Evolutionary conservation across 371 early-diverging fungal genomes (phyloP), one percentile per base, ranked within the genome.

Genomic region (Vittaforma corneae): DNA sequence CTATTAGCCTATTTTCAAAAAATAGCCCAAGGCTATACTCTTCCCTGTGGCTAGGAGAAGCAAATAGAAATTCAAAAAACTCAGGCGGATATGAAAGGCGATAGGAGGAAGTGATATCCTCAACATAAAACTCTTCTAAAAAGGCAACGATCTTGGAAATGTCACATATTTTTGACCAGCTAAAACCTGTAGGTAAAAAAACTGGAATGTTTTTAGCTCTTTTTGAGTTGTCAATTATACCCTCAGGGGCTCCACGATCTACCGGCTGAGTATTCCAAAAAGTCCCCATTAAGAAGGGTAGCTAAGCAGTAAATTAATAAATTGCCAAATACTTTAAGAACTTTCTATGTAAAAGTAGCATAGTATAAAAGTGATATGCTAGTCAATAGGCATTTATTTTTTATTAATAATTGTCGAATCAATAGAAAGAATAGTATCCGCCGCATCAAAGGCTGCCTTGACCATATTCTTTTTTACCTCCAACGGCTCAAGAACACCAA

Each of bases 401-500:
- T 65, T 50, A n/a, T 22, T 30, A 35, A 75, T 58, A 18, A 79
- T 70, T 2, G 79, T 79, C 22, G 75, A 60, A 55, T 79, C 75
- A 67, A 79, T 70, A 26, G 61, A 63, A 9, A 79, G 56, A 1
- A 79, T 63, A 20, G 67, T 33, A 22, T 48, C 37, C 18, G 68
- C 97, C 34, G 94, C 94, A 77, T 92, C 92, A 33, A 91, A 84
- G 42, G 95, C 92, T 46, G 92, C 87, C 52, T 90, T 83, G 68
- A 95, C 84, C 71, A 90, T 88, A 79, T 96, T 95, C 66, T 84
- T 88, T 85, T 98, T 98, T 70, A 97, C 92, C 53, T 92, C 82
- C 44, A 93, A 86, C 16, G 97, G 97, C 82, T 97, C 97, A 92
- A 93, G 92, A 9, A 97, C 94, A 78, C 91, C 92, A 35, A 85